Conservation (phyloP, 2,329 filamentous ascomycete species). For the Fusarium sp. region DNA sequence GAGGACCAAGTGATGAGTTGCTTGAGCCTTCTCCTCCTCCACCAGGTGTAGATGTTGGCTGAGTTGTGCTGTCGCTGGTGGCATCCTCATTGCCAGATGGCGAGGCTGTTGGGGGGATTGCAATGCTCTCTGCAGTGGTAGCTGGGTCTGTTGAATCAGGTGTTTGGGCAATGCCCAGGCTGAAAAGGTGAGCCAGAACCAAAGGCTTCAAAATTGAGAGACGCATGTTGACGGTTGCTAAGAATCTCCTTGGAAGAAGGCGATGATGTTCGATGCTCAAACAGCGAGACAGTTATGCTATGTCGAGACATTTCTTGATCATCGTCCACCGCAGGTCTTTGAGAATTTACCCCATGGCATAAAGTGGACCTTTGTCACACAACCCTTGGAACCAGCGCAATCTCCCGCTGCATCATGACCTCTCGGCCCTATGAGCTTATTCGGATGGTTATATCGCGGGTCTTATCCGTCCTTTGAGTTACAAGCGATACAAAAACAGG, state of each 20-base stretch:
- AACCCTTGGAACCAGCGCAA: conserved; percentile 9
- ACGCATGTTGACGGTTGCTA: conserved; percentile 3
- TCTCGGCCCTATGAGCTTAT: conserved; percentile 2
- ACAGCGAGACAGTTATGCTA: not conserved
- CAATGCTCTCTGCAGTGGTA: conserved; percentile 20
- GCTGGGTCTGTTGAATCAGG: conserved; percentile 19
- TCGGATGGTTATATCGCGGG: not conserved
- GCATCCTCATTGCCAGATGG: not conserved
- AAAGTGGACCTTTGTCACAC: not conserved
- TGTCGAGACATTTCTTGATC: not conserved
- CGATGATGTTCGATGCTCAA: not conserved
- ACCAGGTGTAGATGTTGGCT: not conserved
- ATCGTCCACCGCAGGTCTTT: not conserved
- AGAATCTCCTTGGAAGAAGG: not conserved
- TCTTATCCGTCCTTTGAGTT: not conserved
- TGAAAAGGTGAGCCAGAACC: conserved; percentile 4
- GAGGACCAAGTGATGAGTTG: conserved; percentile 18
- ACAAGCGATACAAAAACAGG: not conserved
- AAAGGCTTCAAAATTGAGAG: conserved; percentile 6
- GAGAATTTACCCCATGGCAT: not conserved
- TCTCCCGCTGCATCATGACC: not conserved
- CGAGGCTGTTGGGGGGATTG: not conserved
- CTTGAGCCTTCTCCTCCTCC: not conserved
- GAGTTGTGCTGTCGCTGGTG: not conserved
- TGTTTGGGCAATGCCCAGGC: conserved; percentile 7